Base-by-base conservation (phyloP, 2,329 filamentous ascomycete genomes). In the Paraconiothyrium brasiliense region DNA sequence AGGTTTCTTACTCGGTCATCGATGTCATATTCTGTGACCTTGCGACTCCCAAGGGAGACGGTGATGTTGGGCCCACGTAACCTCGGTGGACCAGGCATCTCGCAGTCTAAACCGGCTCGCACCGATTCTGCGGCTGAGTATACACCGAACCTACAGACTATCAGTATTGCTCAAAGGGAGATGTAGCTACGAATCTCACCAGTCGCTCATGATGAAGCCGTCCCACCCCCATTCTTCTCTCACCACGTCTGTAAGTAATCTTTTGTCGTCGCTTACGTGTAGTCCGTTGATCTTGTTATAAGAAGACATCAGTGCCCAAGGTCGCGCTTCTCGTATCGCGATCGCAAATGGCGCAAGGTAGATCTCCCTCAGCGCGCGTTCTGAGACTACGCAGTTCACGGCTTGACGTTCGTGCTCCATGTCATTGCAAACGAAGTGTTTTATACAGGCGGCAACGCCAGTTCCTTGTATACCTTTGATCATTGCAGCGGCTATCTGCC, bases 371-470 rank as follows among this genome's bases (percentile, higher is more conserved):
- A 91, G 76, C 1, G 87, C 82, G 20, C 88, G 81, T 66, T 90
- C 87, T 27, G 84, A 82, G 20, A 90, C 79, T 9, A 84, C 78
- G 1, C 85, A 85, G 69, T 90, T 83, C 58, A 89, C 82, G 0
- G 84, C 87, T 63, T 87, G 78, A 43, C 87, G 82, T 69, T 86
- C 79, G 1, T 88, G 89, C 75, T 91, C 88, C 69, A 89, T 84
- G 69, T 91, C 89, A 60, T 90, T 90, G 24, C 81, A 85, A 10
- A 88, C 87, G 61, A 89, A 90, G 72, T 89, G 91, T 81, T 94
- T 94, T 61, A 60, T 30, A 20, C 58, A 49, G 9, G 65, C 57
- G 22, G 24, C 54, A 16, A 66, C 47, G 13, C 57, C 57, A 34
- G 59, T 49, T 5, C 82, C 82, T 73, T 92, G 87, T 2, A 91